phyloP scores from a whole-genome alignment of 768 basidiomycete genomes.

The Dentipellis fragilis region DNA sequence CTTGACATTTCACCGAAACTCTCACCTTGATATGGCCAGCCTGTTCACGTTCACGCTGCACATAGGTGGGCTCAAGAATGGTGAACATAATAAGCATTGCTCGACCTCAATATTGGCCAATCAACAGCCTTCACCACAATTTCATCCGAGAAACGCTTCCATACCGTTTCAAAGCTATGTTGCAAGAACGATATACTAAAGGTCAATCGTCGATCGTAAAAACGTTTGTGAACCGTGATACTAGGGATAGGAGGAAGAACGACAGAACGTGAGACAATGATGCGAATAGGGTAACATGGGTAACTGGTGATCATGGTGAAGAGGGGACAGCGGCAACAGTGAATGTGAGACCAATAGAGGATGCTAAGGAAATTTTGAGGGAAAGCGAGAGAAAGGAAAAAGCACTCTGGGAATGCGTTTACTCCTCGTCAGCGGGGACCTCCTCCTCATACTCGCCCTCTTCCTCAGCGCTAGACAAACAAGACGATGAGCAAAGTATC shows the following conservation, averaged over 20 bases:
- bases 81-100: too few relatives aligned
- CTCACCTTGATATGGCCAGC: too few relatives aligned
- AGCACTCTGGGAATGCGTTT: constrained; percentile 16
- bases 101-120: too few relatives aligned
- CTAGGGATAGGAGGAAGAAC: neutral
- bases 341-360: constrained; percentile 13
- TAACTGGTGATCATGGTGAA: constrained; percentile 5
- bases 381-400: constrained; percentile 6
- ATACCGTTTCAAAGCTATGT: neutral
- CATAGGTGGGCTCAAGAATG: too few relatives aligned
- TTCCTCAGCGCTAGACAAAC: constrained; percentile 56
- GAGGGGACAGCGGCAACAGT: neutral
- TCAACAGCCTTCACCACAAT: too few relatives aligned
- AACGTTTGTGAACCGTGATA: constrained; percentile 1
- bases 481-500: constrained; percentile 6
- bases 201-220: neutral
- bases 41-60: too few relatives aligned
- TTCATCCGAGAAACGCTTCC: neutral
- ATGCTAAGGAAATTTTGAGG: constrained; percentile 13
- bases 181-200: neutral
- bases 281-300: constrained; percentile 13
- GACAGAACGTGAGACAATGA: constrained; percentile 6
- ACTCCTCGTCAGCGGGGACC: constrained; percentile 39
- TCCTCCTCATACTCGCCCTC: constrained; percentile 89
- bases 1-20: too few relatives aligned